Conservation (phyloP, 1,284 basidiomycete genomes). For the Cutaneotrichosporon dermatis region DNA sequence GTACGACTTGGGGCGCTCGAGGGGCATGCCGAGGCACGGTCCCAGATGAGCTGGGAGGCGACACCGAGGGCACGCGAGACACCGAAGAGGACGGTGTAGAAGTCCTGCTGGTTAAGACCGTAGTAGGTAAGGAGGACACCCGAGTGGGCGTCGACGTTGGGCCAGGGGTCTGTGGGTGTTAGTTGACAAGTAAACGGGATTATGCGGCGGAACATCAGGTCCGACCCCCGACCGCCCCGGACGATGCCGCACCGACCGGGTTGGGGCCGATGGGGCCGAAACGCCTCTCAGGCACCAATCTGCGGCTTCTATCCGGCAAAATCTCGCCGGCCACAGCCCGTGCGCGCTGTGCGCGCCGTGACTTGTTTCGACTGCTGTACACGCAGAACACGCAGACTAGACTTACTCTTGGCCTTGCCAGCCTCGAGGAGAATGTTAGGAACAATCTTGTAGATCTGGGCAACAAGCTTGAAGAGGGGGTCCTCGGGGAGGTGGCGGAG, state of each 20-base stretch:
- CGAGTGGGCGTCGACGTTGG: constrained; percentile 95
- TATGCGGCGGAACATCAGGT: background rate
- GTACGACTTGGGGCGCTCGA: constrained; percentile 52
- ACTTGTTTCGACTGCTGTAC: too few species aligned
- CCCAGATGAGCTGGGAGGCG: constrained; percentile 85
- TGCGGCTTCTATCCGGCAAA: background rate
- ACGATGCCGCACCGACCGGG: background rate
- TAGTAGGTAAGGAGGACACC: constrained; percentile 83
- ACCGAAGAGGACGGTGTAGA: constrained; percentile 96
- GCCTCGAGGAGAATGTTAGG: constrained; percentile 89
- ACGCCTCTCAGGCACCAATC: background rate
- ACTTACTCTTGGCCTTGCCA: constrained; percentile 77
- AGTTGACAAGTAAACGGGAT: background rate
- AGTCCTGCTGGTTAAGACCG: constrained; percentile 78
- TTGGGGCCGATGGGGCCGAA: constrained; percentile 1
- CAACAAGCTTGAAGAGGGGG: constrained; percentile 88
- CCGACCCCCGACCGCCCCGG: background rate
- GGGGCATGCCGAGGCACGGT: constrained; percentile 78
- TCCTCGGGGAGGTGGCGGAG: constrained; percentile 81
- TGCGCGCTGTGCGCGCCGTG: background rate
- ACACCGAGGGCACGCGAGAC: constrained; percentile 91
- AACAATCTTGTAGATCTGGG: constrained; percentile 87
- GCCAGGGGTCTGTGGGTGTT: constrained; percentile 46
- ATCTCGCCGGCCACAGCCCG: background rate
- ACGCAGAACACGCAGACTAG: constrained; percentile 29